Evolutionary conservation across 306 rosid species (phyloP).

Genomic region (Prinsepia uniflora): DNA sequence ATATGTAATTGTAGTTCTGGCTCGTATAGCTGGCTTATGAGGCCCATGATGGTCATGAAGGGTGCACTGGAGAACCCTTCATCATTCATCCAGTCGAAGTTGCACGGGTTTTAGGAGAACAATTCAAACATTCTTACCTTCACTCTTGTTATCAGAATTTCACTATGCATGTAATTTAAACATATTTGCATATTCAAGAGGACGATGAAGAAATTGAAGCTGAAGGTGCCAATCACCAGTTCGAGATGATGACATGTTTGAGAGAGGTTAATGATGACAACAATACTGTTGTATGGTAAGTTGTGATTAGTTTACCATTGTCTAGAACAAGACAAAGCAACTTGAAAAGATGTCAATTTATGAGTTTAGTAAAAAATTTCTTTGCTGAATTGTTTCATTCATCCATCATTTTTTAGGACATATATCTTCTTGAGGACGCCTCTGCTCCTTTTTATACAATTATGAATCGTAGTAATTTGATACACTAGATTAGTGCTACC

Average conservation of each 20-base stretch:
- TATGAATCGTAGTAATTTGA: no score
- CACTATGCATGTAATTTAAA: no score
- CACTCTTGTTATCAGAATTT: background rate
- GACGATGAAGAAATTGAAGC: constrained; percentile 98
- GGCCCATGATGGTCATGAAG: constrained; percentile 97
- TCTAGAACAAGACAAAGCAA: background rate
- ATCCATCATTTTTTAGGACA: no score
- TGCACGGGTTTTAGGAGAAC: constrained; percentile 95
- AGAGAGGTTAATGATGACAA: constrained; percentile 98
- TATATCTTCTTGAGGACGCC: no score
- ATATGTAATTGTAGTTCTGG: constrained; percentile 18
- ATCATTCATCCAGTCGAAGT: constrained; percentile 99
- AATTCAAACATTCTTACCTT: background rate
- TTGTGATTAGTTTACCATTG: background rate
- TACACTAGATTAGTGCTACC: no score
- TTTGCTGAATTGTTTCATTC: background rate
- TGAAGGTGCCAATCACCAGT: constrained; percentile 98
- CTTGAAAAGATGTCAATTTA: background rate
- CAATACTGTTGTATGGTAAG: constrained; percentile 94
- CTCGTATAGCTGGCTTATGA: constrained; percentile 76
- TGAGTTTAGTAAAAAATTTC: background rate
- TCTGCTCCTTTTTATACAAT: no score
- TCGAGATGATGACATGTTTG: constrained; percentile 99
- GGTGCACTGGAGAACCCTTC: constrained; percentile 98
- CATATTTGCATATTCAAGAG: constrained; percentile 53